Base-by-base conservation (phyloP, 345 rosid genomes). In the Noccaea bulbosa region DNA sequence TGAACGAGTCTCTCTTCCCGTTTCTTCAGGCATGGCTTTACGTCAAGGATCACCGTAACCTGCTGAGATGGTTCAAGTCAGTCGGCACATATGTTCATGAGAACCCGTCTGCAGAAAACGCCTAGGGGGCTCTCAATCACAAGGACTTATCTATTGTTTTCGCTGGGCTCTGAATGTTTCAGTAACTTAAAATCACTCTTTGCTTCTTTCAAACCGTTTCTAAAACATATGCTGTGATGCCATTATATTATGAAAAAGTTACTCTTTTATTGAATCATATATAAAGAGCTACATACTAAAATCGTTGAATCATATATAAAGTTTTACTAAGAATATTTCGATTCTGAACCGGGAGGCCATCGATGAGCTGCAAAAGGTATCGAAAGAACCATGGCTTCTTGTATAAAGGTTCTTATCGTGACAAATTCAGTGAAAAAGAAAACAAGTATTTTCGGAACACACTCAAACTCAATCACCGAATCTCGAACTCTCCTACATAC, bases 11-110 rank as follows among this genome's bases (percentile, higher is more conserved):
- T 77, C 95, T 89, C 41, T 94, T 94, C 76, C 86, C 78, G 27
- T 94, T 94, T 80, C 93, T 94, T 74, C 99, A 86, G 65, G 95
- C 96, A 1, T 94, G 96, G 94, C 80, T 94, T 6, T 94, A 91
- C 50, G 95, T 91, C 32, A 94, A 91, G 82, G 96, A 89, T 49
- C 93, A 88, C 59, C 79, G 90, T 27, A 85, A 81, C 69, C 80
- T 94, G 60, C 46, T 88, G 78, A 85, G 85, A 4, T 94, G 91
- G 90, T 94, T 91, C 74, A 86, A 86, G 78, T 71, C 85, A n/a
- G 91, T 89, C 67, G 99, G 92, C 72, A 50, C 68, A 16, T 85
- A 80, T 71, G 72, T 94, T 27, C 84, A 59, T 34, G 87, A 82
- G 68, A 80, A 74, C 57, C 69, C 78, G 45, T 67, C 73, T 51